Base-by-base conservation (phyloP, 441 rosid species). In the Erodium moschatum region DNA sequence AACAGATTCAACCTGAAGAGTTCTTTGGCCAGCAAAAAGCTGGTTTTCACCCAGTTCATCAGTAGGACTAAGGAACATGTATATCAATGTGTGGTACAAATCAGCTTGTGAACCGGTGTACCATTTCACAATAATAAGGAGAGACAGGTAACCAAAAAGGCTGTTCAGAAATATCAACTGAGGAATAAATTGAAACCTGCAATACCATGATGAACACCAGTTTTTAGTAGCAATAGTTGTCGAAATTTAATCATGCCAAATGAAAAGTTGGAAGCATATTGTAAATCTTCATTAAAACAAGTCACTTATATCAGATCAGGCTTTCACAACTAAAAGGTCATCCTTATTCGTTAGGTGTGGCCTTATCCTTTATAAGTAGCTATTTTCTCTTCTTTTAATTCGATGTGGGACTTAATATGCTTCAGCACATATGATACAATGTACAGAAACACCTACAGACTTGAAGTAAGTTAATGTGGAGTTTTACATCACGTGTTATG, bases 1-100 rank as follows among this genome's bases (percentile, higher is more conserved):
- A 19, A 67, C 29, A 66, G 15, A 50, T 18, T 62, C 63, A 67
- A 88, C 99, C 96, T 94, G 99, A 67, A 76, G 80, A 18, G 68
- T 78, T 67, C 84, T 85, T 81, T 91, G 99, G 61, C 82, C 79
- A 3, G 85, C 80, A 66, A 94, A 91, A 64, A 91, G 87, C 76
- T 94, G 84, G 79, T 94, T 94, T 70, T 89, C 97, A 62, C 94
- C 95, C 74, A 94, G 72, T 64, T 90, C 96, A 61, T 90, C 97
- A 6, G 88, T 85, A 68, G 97, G 97, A 72, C 97, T 88, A 73
- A 95, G 80, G 81, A 95, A 92, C 99, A 92, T 95, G 85, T 92
- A 95, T 48, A 92, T 92, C 95, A 89, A 77, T 67, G 86, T 76
- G 74, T 95, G 99, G 80, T 95, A 95, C 70, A 91, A 75, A 80